phyloP scores from a whole-genome alignment of 2,329 filamentous ascomycete genomes.

The Hypomyces perniciosus region DNA sequence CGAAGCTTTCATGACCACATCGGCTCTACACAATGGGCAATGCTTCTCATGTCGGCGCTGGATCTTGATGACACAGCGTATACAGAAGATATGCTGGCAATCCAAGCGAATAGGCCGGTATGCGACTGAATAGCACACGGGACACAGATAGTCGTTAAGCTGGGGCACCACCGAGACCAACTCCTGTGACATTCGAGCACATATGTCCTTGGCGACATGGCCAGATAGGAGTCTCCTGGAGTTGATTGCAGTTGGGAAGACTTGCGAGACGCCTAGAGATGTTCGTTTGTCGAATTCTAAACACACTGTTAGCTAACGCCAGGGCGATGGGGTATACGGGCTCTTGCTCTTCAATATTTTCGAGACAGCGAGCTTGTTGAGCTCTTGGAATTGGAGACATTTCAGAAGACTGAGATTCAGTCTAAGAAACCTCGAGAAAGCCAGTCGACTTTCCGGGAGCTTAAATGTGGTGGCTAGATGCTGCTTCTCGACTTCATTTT shows the following conservation, averaged over 20 bases:
- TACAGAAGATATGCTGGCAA: slow-evolving; percentile 77
- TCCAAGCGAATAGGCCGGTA: slow-evolving; percentile 73
- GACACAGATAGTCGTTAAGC: slow-evolving; percentile 77
- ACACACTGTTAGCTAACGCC: not conserved
- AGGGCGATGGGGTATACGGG: not conserved
- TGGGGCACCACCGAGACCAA: slow-evolving; percentile 71
- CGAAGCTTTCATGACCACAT: slow-evolving; percentile 65
- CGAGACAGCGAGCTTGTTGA: slow-evolving; percentile 68
- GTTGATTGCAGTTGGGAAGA: slow-evolving; percentile 54
- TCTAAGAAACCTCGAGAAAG: slow-evolving; percentile 62
- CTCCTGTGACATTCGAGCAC: slow-evolving; percentile 65
- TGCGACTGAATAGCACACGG: slow-evolving; percentile 72
- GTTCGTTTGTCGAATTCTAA: slow-evolving; percentile 86
- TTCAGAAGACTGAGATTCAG: slow-evolving; percentile 74
- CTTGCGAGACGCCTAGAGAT: slow-evolving; percentile 59
- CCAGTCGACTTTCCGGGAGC: slow-evolving; percentile 56
- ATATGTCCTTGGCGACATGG: slow-evolving; percentile 68
- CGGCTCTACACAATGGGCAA: slow-evolving; percentile 71
- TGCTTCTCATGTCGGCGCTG: slow-evolving; percentile 61
- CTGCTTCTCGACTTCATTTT: slow-evolving; percentile 56
- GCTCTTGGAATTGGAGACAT: slow-evolving; percentile 75
- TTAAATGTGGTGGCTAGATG: slow-evolving; percentile 58
- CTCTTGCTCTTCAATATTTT: slow-evolving; percentile 78
- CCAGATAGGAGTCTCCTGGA: slow-evolving; percentile 57
- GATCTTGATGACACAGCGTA: slow-evolving; percentile 74